A percentile compares a stretch with the other conserved stretches of the same genome.
phyloP scores from a whole-genome alignment of 1,284 basidiomycete species.

The Sanghuangporus sanghuang region DNA sequence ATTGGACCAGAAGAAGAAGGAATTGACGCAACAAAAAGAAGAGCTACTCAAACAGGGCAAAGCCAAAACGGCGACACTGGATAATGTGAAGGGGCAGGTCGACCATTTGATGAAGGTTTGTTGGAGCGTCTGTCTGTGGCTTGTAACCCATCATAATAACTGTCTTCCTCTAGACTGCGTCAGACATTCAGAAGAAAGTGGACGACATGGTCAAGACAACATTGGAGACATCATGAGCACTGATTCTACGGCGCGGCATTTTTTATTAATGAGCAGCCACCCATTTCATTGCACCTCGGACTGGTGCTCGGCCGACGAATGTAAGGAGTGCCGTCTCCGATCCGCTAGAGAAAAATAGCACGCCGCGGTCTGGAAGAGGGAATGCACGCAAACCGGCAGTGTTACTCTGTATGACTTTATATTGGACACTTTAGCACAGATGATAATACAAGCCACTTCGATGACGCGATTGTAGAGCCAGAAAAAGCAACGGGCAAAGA shows the following conservation, averaged over 20 bases:
- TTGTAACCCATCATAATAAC: constrained; percentile 17
- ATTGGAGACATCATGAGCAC: constrained; percentile 19
- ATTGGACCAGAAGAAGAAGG: constrained; percentile 60
- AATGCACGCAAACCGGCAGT: background rate
- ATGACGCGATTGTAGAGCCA: background rate
- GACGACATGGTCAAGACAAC: constrained; percentile 56
- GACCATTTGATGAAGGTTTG: constrained; percentile 67
- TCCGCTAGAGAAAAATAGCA: background rate
- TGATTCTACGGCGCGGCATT: background rate
- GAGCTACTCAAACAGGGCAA: constrained; percentile 71
- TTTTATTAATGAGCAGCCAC: no score
- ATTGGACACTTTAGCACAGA: constrained; percentile 3
- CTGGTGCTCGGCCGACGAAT: background rate
- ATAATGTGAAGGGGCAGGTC: constrained; percentile 67
- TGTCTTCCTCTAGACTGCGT: constrained; percentile 43
- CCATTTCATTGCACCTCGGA: background rate
- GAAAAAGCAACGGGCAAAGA: background rate
- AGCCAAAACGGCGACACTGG: constrained; percentile 57
- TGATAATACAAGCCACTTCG: constrained; percentile 2
- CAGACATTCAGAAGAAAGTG: constrained; percentile 69
- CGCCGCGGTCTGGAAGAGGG: background rate
- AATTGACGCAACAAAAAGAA: constrained; percentile 61
- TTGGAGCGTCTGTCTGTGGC: background rate
- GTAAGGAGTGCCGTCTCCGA: background rate
- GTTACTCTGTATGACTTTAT: background rate